Conservation (phyloP, 202 grass and related monocot species). For the Musa balbisiana region DNA sequence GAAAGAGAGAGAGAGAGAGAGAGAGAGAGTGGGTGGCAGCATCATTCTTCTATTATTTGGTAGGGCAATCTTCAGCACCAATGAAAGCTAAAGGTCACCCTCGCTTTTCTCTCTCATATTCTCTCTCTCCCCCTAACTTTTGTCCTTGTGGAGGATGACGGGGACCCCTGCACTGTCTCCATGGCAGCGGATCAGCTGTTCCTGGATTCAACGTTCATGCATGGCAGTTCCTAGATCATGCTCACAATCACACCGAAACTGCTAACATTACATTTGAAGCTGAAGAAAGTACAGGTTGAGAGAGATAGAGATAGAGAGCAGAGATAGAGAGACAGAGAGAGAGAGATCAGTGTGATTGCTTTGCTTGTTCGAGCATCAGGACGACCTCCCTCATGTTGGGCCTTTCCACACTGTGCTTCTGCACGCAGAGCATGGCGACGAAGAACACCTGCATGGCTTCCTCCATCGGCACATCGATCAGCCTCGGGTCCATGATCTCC, state of each 20-base stretch:
- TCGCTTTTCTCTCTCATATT: background rate
- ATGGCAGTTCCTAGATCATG: too few relatives aligned
- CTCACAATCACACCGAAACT: too few relatives aligned
- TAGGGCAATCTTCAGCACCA: too few relatives aligned
- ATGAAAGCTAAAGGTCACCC: background rate
- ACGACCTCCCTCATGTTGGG: conserved; percentile 92
- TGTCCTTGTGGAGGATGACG: background rate
- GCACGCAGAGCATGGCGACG: conserved; percentile 73
- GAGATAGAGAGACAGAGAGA: too few relatives aligned
- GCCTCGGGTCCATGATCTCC: conserved; percentile 48
- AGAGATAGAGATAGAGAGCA: too few relatives aligned
- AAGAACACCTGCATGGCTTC: conserved; percentile 66
- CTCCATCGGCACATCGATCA: conserved; percentile 42
- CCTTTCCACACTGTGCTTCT: conserved; percentile 73
- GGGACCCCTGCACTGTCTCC: background rate
- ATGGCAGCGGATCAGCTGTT: background rate
- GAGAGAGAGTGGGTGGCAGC: too few relatives aligned
- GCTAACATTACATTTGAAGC: too few relatives aligned
- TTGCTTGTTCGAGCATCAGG: conserved; percentile 79
- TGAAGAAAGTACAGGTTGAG: too few relatives aligned
- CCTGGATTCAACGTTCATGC: too few relatives aligned
- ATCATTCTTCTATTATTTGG: too few relatives aligned
- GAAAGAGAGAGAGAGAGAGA: too few relatives aligned
- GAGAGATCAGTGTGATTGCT: conserved; percentile 2
- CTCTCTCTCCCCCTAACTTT: background rate